Evolutionary conservation across 2,329 filamentous ascomycete genomes (phyloP).

Genomic region (Colletotrichum gloeosporioides): DNA sequence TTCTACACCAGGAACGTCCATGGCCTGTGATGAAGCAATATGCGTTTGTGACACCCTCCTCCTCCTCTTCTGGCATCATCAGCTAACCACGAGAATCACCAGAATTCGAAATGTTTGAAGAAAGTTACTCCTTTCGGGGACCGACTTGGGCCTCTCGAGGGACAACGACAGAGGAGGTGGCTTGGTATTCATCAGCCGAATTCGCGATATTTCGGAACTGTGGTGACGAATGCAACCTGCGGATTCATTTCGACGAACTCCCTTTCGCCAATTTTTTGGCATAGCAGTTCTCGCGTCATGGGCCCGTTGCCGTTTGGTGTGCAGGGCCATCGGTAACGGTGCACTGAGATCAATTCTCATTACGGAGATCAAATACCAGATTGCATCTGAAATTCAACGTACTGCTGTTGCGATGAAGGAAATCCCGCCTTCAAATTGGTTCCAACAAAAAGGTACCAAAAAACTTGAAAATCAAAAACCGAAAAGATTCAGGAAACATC

Average conservation of each 20-base stretch:
- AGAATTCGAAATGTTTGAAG: neutral
- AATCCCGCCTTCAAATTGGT: neutral
- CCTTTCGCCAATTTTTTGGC: neutral
- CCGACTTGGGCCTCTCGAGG: neutral
- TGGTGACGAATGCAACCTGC: neutral
- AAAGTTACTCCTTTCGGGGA: too few species aligned
- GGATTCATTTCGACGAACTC: neutral
- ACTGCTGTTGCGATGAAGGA: neutral
- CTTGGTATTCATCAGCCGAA: rapidly evolving
- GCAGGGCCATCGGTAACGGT: neutral
- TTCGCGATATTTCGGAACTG: neutral
- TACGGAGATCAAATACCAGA: neutral
- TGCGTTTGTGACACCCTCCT: neutral
- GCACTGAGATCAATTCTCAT: neutral
- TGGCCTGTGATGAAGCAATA: neutral
- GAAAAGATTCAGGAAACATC: neutral
- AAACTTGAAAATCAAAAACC: neutral
- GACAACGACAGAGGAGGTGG: neutral
- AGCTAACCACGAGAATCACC: neutral
- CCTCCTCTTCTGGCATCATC: neutral
- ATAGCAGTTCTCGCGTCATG: neutral
- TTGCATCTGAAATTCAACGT: neutral
- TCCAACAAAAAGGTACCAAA: neutral
- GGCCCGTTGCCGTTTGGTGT: neutral
- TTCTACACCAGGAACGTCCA: neutral